Percentiles rank a stretch among this genome's conserved stretches.
phyloP scores from a whole-genome alignment of 2,329 filamentous ascomycete species.

The Diaporthe helianthi region DNA sequence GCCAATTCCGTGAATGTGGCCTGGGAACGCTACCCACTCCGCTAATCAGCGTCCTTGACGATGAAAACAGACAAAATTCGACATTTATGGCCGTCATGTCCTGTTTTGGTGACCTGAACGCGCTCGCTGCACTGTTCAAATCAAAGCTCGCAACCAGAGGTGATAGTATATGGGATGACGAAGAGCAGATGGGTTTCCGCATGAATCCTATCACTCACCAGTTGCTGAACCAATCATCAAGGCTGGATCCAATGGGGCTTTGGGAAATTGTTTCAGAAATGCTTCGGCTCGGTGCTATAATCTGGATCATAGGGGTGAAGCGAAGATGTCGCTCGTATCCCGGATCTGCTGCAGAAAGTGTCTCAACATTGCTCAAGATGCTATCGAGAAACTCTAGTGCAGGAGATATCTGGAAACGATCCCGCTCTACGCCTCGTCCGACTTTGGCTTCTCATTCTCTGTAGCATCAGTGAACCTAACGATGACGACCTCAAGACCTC shows the following conservation, averaged over 20 bases:
- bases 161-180: background rate
- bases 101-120: background rate
- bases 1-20: background rate
- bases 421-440: background rate
- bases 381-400: background rate
- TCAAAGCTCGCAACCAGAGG: background rate
- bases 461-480: background rate
- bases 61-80: background rate
- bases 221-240: background rate
- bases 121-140: background rate
- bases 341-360: background rate
- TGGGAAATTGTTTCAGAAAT: background rate
- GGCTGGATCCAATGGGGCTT: background rate
- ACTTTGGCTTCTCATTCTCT: slow-evolving; percentile 7
- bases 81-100: background rate
- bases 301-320: slow-evolving; percentile 11
- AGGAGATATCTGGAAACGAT: background rate
- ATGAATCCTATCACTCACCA: slow-evolving; percentile 5
- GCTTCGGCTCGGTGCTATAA: background rate
- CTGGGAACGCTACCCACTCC: background rate
- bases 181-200: background rate
- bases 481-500: background rate
- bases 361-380: background rate
- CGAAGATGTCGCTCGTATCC: background rate
- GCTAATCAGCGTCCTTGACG: background rate